Conservation (phyloP, 176 grass and related monocot genomes). For the Melocanna baccifera region DNA sequence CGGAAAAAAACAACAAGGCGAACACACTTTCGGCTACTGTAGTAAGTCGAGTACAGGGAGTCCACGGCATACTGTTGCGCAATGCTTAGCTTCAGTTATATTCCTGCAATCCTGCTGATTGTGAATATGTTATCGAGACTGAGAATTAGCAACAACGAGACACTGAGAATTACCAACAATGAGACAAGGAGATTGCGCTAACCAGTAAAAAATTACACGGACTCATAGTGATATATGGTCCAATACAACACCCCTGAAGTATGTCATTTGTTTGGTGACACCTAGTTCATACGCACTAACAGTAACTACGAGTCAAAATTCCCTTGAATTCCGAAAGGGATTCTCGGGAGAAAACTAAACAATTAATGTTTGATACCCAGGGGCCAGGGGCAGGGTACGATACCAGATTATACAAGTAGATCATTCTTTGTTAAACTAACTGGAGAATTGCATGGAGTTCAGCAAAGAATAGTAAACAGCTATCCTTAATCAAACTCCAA, state of each 20-base stretch:
- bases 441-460: background rate
- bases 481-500: background rate
- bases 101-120: background rate
- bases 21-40: slow-evolving; percentile 48
- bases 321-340: background rate
- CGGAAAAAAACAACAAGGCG: slow-evolving; percentile 57
- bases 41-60: slow-evolving; percentile 37
- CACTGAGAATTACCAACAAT: background rate
- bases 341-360: background rate
- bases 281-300: background rate
- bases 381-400: background rate
- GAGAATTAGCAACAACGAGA: too few species aligned
- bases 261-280: background rate
- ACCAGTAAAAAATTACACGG: background rate
- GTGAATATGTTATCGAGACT: slow-evolving; percentile 15
- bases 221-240: background rate
- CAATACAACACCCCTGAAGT: background rate
- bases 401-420: background rate
- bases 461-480: background rate
- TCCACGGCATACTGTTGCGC: slow-evolving; percentile 66
- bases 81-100: slow-evolving; percentile 11
- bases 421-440: background rate
- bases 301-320: background rate
- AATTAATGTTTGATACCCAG: background rate
- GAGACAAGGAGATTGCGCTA: background rate